phyloP scores from a whole-genome alignment of 768 basidiomycete species.

The Phylloporus arenicola region DNA sequence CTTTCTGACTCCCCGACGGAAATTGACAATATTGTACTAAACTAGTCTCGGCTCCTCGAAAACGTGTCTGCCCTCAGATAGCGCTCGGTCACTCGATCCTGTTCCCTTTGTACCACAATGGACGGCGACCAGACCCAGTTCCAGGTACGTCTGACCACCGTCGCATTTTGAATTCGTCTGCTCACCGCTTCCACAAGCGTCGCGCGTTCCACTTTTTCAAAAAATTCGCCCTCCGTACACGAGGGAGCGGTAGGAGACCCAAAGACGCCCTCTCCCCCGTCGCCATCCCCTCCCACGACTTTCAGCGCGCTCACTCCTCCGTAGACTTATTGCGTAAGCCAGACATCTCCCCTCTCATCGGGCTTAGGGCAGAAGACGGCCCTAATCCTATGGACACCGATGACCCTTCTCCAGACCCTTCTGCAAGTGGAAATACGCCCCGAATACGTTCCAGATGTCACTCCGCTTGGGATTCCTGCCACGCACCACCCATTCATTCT shows the following conservation, averaged over 20 bases:
- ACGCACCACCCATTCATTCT: conserved; percentile 2
- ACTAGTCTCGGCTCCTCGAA: conserved; percentile 19
- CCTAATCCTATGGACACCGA: conserved; percentile 27
- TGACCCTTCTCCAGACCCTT: conserved; percentile 28
- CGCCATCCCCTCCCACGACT: conserved; percentile 18
- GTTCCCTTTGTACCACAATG: conserved; percentile 19
- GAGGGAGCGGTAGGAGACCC: conserved; percentile 26
- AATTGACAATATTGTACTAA: conserved; percentile 14
- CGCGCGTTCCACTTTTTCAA: conserved; percentile 38
- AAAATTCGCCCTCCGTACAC: conserved; percentile 32
- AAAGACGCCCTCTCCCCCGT: conserved; percentile 25
- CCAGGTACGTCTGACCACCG: conserved; percentile 23
- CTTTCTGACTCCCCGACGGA: conserved; percentile 2
- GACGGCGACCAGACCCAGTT: conserved; percentile 24
- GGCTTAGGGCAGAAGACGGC: conserved; percentile 19
- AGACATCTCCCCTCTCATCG: conserved; percentile 20
- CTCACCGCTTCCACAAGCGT: conserved; percentile 11
- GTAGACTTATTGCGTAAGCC: conserved; percentile 30
- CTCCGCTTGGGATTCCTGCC: conserved; percentile 21
- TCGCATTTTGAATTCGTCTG: conserved; percentile 13
- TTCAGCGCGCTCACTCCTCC: conserved; percentile 30
- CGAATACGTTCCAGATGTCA: conserved; percentile 16
- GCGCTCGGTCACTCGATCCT: conserved; percentile 8
- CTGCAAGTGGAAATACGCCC: conserved; percentile 21
- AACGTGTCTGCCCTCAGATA: conserved; percentile 26